Base-by-base conservation (phyloP, 2,329 filamentous ascomycete genomes). In the Rachicladosporium sp. region DNA sequence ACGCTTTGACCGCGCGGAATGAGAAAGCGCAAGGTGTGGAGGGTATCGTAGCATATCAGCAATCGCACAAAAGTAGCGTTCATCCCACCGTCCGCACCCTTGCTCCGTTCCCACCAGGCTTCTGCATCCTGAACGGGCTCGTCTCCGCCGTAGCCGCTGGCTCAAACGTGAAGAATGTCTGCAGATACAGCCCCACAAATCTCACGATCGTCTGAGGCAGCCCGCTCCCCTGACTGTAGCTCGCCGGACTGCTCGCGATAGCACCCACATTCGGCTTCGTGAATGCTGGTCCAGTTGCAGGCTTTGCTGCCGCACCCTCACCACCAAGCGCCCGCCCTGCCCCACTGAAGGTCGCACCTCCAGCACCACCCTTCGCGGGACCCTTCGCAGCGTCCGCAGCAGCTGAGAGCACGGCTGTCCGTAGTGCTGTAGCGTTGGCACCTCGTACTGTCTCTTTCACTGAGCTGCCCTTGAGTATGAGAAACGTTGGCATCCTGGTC, bases 351-450 rank as follows among this genome's bases (percentile, higher is more conserved):
- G 46, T 40, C 0, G 51, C 37, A 48, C 46, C 37, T 40, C 50
- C n/a, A 0, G 51, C 19, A 10, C 30, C 32, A 21, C 47, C 46
- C 12, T 56, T 55, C 6, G 55, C 63, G 2, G 62, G 53, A n/a
- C 55, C 57, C 35, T 56, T 55, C 1, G 57, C 55, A 15, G 55
- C 57, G 44, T 66, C 63, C 30, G 54, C 57, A 10, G 59, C 59
- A 38, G 66, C 66, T 46, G 63, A 65, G 45, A 63, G 57, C 8
- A 69, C 63, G 23, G 66, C 65, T 35, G 61, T 60, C 40, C 64
- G 65, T 11, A 69, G 64, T 29, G 64, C 64, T 13, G 64, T 58
- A n/a, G 65, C 60, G 45, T 69, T 68, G 5, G 66, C 66, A 52
- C 66, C 66, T 29, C 64, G 62, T 44, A 69, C 60, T 3, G 66